Base-by-base conservation (phyloP, 805 yeast genomes). In the Debaryomyces maramus region DNA sequence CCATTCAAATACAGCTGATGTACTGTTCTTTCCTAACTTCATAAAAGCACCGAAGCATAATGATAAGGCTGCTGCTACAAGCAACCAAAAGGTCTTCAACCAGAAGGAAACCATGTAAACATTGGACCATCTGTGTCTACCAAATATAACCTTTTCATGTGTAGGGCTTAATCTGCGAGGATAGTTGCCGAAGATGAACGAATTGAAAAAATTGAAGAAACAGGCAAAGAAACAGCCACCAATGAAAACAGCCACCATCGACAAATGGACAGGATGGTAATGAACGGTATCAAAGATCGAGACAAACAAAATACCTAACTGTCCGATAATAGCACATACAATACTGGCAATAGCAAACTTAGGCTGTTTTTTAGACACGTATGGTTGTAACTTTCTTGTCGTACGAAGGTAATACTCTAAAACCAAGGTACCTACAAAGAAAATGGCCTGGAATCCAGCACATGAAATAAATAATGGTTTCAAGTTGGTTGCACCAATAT, bases 381-480 rank as follows among this genome's bases (percentile, higher is more conserved):
- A 76, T 0, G 80, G 80, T 43, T 78, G 75, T 18, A 84, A 70
- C 53, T 81, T 72, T 13, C 76, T 77, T 9, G 66, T 65, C 22
- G 73, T 73, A 26, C 96, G 69, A 28, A 87, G 74, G 43, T 67
- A 70, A 47, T 75, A 77, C 55, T 87, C 96, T 47, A 80, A 68
- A 4, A 77, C 60, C 21, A 85, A 61, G 1, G 89, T 73, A 26
- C 86, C 70, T 26, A 80, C 78, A 47, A 79, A 86, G 50, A 86
- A 80, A 4, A 86, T 64, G 10, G 89, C 95, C 64, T 88, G 96
- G 56, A 81, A 72, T 0, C 83, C 87, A 1, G 87, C 71, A 51
- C 95, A 83, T 13, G 84, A 65, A 27, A 90, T 88, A 61, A 91
- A 91, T 15, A 90, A 62, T 1, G 96, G 95, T 58, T 89, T 85